phyloP scores from a whole-genome alignment of 2,329 filamentous ascomycete genomes.

The Pyricularia pennisetigena region DNA sequence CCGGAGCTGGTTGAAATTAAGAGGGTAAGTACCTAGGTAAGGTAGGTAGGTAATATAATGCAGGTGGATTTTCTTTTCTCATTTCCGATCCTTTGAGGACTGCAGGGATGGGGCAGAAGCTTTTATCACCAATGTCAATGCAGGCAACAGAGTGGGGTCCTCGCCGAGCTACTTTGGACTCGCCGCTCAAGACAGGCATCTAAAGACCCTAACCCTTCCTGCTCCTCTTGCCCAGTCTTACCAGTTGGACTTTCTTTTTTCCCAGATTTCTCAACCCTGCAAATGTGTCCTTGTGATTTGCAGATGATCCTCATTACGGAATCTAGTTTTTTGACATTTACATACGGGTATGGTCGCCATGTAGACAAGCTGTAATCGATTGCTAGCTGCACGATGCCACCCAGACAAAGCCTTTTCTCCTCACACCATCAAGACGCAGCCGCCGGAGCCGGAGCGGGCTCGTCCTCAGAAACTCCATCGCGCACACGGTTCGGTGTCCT shows the following conservation, averaged over 20 bases:
- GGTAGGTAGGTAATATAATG: not conserved
- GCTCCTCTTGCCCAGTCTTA: not conserved
- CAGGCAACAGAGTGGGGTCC: not conserved
- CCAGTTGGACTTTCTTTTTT: too few relatives aligned
- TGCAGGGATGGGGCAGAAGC: not conserved
- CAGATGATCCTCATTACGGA: not conserved
- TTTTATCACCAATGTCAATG: not conserved
- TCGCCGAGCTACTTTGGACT: not conserved
- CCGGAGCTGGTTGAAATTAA: not conserved
- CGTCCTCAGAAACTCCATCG: conserved; percentile 3
- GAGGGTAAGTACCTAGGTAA: not conserved
- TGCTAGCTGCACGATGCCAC: not conserved
- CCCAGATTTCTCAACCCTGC: not conserved
- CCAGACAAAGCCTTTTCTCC: not conserved
- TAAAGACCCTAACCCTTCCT: not conserved
- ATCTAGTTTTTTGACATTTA: not conserved
- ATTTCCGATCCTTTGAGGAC: not conserved
- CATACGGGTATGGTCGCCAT: not conserved
- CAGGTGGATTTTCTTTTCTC: not conserved
- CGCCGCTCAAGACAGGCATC: not conserved
- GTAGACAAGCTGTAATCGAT: not conserved
- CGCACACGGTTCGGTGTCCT: conserved; percentile 31
- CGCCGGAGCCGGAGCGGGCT: not conserved
- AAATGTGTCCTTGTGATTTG: not conserved
- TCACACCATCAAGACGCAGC: not conserved